Conservation (phyloP, 2,329 filamentous ascomycete genomes). For the Colletotrichum tropicicola region DNA sequence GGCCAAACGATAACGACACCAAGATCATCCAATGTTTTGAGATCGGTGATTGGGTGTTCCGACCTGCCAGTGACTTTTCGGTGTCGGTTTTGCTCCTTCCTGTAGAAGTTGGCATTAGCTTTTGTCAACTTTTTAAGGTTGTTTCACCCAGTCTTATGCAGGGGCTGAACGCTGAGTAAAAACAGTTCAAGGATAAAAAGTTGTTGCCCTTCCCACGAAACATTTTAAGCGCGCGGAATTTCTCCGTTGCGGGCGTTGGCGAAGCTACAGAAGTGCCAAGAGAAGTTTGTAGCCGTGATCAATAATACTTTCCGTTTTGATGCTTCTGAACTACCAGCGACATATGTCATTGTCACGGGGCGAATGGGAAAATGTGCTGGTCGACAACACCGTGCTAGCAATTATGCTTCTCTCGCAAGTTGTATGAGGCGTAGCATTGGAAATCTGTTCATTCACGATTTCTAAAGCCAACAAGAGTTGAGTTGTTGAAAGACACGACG, state of each 20-base stretch:
- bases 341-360: no score
- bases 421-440: no score
- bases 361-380: no score
- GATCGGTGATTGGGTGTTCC: background rate
- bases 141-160: background rate
- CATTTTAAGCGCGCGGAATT: background rate
- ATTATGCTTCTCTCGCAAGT: no score
- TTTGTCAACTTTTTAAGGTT: background rate
- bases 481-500: background rate
- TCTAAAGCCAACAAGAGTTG: no score
- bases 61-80: background rate
- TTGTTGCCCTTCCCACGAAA: background rate
- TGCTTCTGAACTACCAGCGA: no score
- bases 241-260: background rate
- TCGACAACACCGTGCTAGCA: no score
- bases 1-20: no score
- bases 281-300: no score
- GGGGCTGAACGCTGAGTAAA: background rate
- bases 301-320: no score
- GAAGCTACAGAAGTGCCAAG: background rate
- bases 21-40: background rate
- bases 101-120: background rate
- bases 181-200: background rate
- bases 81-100: background rate
- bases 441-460: no score